Percentiles rank a stretch among this genome's conserved stretches.
Evolutionary conservation across 2,329 filamentous ascomycete genomes (phyloP).

Genomic region (Fusarium nisikadoi): DNA sequence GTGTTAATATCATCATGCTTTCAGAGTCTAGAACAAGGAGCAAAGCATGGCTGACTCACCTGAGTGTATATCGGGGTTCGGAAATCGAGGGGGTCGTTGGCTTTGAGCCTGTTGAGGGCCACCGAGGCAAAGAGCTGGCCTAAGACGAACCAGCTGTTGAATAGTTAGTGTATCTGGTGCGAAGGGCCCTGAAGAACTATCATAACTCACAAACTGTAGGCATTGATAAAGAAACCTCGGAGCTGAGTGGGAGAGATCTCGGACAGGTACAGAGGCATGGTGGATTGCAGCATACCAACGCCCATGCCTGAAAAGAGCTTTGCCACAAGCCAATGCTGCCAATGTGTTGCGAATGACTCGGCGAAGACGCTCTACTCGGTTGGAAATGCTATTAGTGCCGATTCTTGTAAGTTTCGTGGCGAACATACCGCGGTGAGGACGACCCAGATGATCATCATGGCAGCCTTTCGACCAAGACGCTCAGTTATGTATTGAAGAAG

Average conservation of each 20-base stretch:
- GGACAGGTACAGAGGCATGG: neutral
- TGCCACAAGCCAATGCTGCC: neutral
- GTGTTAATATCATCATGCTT: neutral
- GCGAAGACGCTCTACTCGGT: neutral
- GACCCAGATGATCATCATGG: neutral
- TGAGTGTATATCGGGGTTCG: neutral
- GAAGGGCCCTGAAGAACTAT: rapidly evolving
- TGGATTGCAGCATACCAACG: neutral
- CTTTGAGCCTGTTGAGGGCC: neutral
- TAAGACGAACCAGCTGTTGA: neutral
- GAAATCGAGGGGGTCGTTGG: neutral
- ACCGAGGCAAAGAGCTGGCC: neutral
- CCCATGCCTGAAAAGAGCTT: neutral
- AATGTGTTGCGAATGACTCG: neutral
- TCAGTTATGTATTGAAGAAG: neutral
- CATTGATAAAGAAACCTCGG: neutral
- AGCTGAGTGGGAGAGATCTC: neutral
- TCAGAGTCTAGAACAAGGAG: neutral
- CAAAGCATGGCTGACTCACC: neutral
- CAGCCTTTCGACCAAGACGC: neutral
- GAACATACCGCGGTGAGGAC: neutral
- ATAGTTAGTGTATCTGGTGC: neutral
- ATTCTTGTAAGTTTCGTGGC: neutral
- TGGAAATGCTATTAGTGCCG: neutral
- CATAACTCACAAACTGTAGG: neutral